These are phyloP conservation scores for Nicotiana tomentosiformis DNA, from an alignment of 257 asterid species.

Conservation along the genomic window DNA sequence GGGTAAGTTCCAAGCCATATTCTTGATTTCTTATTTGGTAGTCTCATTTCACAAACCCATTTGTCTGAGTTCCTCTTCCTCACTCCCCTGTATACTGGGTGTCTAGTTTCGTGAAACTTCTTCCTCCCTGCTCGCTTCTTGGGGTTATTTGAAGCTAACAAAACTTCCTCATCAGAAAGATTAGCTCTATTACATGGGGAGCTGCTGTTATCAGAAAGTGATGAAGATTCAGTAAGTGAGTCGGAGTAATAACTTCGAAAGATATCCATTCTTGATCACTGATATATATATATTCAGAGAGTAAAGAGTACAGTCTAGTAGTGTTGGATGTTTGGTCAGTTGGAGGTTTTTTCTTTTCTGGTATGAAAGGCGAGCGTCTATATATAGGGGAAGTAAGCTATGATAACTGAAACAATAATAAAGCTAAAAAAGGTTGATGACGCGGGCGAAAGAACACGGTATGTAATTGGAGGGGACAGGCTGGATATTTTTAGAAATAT, in stretches of 20 bases:
- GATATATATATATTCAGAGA: not conserved
- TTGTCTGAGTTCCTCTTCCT: constrained; percentile 42
- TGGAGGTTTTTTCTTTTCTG: not conserved
- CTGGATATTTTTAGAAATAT: not conserved
- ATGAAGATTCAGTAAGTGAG: constrained; percentile 18
- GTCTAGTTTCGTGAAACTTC: constrained; percentile 61
- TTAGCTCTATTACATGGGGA: not conserved
- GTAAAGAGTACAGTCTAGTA: not conserved
- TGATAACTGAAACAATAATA: not conserved
- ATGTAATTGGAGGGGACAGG: not conserved
- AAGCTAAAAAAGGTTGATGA: no score
- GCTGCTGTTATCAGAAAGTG: constrained; percentile 13
- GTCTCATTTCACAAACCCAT: constrained; percentile 67
- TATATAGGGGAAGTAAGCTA: no score
- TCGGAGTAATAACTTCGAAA: not conserved
- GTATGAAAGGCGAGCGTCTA: not conserved
- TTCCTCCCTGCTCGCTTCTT: constrained; percentile 57
- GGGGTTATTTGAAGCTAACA: constrained; percentile 57
- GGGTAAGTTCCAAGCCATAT: constrained; percentile 67
- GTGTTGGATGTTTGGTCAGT: no score
- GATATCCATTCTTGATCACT: constrained; percentile 8
- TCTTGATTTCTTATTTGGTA: constrained; percentile 53
- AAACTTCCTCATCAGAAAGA: constrained; percentile 8
- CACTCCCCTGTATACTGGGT: constrained; percentile 58
- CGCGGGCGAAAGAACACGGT: not conserved